These are phyloP conservation scores for Zopfia rhizophila DNA, from an alignment of 2,329 filamentous ascomycete genomes.

Conservation along the genomic window DNA sequence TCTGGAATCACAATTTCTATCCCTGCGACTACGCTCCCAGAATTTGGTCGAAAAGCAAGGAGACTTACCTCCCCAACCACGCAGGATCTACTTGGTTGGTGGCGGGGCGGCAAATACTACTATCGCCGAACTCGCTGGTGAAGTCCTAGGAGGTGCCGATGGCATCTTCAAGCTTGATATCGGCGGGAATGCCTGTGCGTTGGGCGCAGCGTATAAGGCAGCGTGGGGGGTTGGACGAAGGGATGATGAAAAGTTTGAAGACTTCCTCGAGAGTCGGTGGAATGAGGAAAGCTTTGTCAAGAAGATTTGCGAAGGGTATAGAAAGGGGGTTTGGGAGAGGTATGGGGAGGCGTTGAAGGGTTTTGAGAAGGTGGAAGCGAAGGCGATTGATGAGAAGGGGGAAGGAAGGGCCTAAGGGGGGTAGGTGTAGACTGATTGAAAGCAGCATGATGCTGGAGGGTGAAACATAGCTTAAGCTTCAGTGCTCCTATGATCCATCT, in stretches of 20 bases:
- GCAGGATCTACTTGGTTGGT: slow-evolving; percentile 92
- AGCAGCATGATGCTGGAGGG: no score
- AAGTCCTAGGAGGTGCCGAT: slow-evolving; percentile 88
- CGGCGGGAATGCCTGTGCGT: slow-evolving; percentile 91
- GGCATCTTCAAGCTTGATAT: slow-evolving; percentile 95
- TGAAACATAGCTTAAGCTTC: no score
- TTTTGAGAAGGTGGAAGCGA: slow-evolving; percentile 79
- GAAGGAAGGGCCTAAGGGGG: slow-evolving; percentile 29
- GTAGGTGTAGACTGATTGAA: no score
- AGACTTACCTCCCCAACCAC: slow-evolving; percentile 80
- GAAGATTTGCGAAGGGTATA: slow-evolving; percentile 84
- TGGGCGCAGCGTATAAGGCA: slow-evolving; percentile 95
- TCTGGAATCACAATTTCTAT: slow-evolving; percentile 94
- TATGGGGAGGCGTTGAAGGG: slow-evolving; percentile 82
- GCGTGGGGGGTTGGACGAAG: slow-evolving; percentile 86
- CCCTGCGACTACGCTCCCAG: slow-evolving; percentile 84
- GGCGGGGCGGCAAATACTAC: slow-evolving; percentile 90
- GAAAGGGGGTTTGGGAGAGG: slow-evolving; percentile 75
- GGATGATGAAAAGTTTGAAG: slow-evolving; percentile 80
- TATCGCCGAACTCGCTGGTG: slow-evolving; percentile 84
- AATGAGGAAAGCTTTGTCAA: slow-evolving; percentile 83
- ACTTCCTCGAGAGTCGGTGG: slow-evolving; percentile 86
- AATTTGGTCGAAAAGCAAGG: slow-evolving; percentile 72
- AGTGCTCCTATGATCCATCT: no score
- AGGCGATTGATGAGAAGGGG: slow-evolving; percentile 63